Percentiles rank a stretch among this genome's conserved stretches.
phyloP scores from a whole-genome alignment of 257 asterid species.

The Hygrophila difformis region DNA sequence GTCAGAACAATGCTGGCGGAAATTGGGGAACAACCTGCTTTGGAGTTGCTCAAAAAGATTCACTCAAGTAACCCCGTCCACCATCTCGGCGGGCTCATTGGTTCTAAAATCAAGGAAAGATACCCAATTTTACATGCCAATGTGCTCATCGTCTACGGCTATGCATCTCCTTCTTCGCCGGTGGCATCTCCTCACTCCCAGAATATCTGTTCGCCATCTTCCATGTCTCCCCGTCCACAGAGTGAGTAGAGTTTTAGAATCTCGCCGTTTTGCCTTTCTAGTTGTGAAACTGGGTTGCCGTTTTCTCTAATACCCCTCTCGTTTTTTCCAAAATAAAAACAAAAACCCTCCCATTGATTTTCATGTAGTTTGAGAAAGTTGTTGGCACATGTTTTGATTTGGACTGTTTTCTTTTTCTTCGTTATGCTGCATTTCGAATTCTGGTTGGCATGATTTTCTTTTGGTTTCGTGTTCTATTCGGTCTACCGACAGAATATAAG shows the following conservation, averaged over 20 bases:
- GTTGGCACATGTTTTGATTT: too few relatives aligned
- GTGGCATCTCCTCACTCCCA: too few relatives aligned
- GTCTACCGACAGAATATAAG: too few relatives aligned
- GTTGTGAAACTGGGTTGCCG: not conserved
- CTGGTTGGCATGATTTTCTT: too few relatives aligned
- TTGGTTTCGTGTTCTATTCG: too few relatives aligned
- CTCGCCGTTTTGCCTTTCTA: not conserved
- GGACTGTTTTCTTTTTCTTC: too few relatives aligned
- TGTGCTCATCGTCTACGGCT: not conserved
- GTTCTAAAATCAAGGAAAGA: conserved; percentile 11
- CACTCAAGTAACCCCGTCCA: not conserved
- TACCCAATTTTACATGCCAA: conserved; percentile 1
- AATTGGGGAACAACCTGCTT: conserved; percentile 28
- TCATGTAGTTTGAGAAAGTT: too few relatives aligned
- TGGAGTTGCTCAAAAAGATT: conserved; percentile 15
- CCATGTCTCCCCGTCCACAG: not conserved
- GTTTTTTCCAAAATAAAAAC: not conserved
- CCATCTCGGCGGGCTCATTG: conserved; percentile 18
- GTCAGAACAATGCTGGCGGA: conserved; percentile 20
- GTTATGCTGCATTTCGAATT: too few relatives aligned
- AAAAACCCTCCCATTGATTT: not conserved
- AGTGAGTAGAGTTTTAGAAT: conserved; percentile 8
- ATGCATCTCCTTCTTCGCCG: too few relatives aligned
- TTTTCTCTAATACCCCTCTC: too few relatives aligned
- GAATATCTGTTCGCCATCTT: too few relatives aligned